Evolutionary conservation across 2,329 filamentous ascomycete species (phyloP), one percentile per base, ranked within the genome.

Genomic region (Phyllosticta citrichinensis): DNA sequence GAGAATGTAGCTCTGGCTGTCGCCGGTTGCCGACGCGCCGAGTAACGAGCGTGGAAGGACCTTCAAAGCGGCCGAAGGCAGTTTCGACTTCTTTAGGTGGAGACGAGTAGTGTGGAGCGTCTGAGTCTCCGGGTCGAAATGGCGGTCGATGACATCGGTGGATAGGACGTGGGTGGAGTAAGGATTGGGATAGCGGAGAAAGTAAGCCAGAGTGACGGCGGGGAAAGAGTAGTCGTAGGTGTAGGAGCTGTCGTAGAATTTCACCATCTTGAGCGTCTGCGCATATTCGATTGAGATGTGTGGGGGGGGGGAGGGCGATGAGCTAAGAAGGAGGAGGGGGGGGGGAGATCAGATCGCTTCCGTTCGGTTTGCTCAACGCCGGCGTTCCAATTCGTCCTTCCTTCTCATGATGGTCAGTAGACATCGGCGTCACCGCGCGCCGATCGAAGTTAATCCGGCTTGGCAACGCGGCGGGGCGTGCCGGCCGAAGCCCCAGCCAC

Each of bases 161-260:
- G 87, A 90, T 67, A 91, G 79, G 58, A 94, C 89, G 77, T 94
- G 89, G 65, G 83, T 85, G 66, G 86, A 87, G 77, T 93, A 92
- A 6, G 89, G 89, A 70, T 93, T 94, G 65, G 88, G 91, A 76
- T 94, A 94, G 66, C 89, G 88, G 56, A 94, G 86, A 76, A 93
- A 94, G 81, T 91, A 94, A 76, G 89, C 89, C 73, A 94, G 86
- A 56, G 89, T 91, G 64, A 94, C 89, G 72, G 89, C 89, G 64
- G 88, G 86, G 77, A 93, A 93, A 56, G 88, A 87, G 75, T 93
- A 90, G 65, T 86, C 81, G 80, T 92, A 91, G 69, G 81, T 83
- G 73, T 89, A 87, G 75, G 82, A 84, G 68, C 71, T 73, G 55
- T 73, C 75, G 74, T 80, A 80, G 73, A 80, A 79, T 70, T 80